A percentile compares a stretch with the other conserved stretches of the same genome.
These are phyloP conservation scores for Metarhizium anisopliae DNA, from an alignment of 2,329 filamentous ascomycete genomes.

Conservation along the genomic window DNA sequence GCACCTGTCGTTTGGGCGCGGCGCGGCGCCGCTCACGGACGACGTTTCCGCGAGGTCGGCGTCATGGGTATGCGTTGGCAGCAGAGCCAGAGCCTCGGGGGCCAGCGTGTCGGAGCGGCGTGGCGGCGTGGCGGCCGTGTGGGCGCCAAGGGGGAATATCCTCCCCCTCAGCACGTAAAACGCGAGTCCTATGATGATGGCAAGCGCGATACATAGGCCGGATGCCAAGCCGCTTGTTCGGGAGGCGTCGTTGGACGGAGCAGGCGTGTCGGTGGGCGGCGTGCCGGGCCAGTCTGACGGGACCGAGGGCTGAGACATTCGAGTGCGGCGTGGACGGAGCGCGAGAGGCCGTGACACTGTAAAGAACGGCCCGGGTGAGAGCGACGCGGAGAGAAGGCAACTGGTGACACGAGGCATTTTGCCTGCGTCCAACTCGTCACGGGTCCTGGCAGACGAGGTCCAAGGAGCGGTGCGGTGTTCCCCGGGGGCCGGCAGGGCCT, in stretches of 20 bases:
- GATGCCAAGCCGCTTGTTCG: background rate
- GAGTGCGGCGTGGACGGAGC: background rate
- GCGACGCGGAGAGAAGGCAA: too few species aligned
- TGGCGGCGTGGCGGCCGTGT: background rate
- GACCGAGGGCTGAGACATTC: background rate
- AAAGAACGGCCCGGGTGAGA: too few species aligned
- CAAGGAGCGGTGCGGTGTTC: too few species aligned
- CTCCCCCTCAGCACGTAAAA: background rate
- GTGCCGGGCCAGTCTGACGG: background rate
- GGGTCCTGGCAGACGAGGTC: too few species aligned
- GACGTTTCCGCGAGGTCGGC: background rate
- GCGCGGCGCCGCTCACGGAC: background rate
- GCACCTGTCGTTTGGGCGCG: background rate
- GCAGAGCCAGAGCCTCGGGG: background rate
- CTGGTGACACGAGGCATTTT: too few species aligned
- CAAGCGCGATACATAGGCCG: background rate
- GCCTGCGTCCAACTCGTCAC: too few species aligned
- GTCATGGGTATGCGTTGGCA: background rate
- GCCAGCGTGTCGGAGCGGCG: background rate
- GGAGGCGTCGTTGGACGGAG: background rate
- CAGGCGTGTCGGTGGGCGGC: background rate
- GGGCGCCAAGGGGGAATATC: background rate
- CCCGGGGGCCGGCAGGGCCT: too few species aligned
- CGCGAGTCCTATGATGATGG: background rate
- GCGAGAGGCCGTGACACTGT: too few species aligned